A percentile compares a stretch with the other conserved stretches of the same genome.
phyloP scores from a whole-genome alignment of 345 rosid genomes.

The Eucalyptus tenuipes region DNA sequence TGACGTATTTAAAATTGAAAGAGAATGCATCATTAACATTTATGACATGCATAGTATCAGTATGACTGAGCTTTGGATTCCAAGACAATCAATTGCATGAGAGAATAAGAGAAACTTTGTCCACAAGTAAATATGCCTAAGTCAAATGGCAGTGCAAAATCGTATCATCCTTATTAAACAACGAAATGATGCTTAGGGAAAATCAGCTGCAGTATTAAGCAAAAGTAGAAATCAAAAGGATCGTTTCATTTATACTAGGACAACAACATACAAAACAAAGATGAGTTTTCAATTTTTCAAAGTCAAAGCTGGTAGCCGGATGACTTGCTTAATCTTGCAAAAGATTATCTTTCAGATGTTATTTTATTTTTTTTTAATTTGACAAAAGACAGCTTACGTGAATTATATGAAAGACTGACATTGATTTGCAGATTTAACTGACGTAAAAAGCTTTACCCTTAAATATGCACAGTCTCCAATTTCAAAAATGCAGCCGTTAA shows the following conservation, averaged over 20 bases:
- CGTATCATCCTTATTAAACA: background rate
- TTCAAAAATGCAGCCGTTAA: constrained; percentile 30
- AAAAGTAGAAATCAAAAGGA: background rate
- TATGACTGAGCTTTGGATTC: background rate
- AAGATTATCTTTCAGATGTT: background rate
- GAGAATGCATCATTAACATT: background rate
- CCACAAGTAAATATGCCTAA: background rate
- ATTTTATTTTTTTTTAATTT: background rate
- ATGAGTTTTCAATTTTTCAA: background rate
- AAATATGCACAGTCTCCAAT: constrained; percentile 70
- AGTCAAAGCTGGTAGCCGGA: background rate
- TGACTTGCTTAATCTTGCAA: background rate
- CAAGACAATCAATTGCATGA: background rate
- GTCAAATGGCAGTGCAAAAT: background rate
- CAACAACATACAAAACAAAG: background rate
- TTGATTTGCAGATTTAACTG: background rate
- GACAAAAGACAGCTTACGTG: background rate
- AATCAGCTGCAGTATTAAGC: background rate
- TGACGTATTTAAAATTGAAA: background rate
- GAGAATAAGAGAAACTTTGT: background rate
- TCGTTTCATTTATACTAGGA: background rate
- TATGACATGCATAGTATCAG: background rate
- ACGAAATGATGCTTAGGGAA: background rate
- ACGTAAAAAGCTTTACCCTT: constrained; percentile 33
- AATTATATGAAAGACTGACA: background rate